Conservation (phyloP, 2,329 filamentous ascomycete species). For the Epichloe brachyelytri region DNA sequence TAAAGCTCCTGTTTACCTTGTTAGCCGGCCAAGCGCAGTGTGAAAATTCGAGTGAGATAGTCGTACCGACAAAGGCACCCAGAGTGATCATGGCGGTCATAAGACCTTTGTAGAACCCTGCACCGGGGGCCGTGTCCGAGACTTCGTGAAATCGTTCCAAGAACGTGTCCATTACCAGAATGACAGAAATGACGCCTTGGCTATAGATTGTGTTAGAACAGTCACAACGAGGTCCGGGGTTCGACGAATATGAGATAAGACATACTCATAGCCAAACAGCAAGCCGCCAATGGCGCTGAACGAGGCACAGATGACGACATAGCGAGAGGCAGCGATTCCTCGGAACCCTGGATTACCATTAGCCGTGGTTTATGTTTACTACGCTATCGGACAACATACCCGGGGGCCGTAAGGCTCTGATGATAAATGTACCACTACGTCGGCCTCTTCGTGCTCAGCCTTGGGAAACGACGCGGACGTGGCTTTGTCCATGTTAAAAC, state of each 20-base stretch:
- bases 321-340: slow-evolving; percentile 19
- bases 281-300: slow-evolving; percentile 25
- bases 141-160: slow-evolving; percentile 20
- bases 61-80: slow-evolving; percentile 28
- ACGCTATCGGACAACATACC: slow-evolving; percentile 5
- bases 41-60: background rate
- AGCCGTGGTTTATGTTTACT: background rate
- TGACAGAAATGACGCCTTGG: slow-evolving; percentile 28
- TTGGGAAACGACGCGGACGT: slow-evolving; percentile 6
- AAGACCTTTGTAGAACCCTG: slow-evolving; percentile 26
- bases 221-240: background rate
- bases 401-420: slow-evolving; percentile 14
- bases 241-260: background rate
- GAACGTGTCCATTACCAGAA: slow-evolving; percentile 24
- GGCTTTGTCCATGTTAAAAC: slow-evolving; percentile 4
- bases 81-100: slow-evolving; percentile 37
- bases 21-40: no score
- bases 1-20: slow-evolving; percentile 24
- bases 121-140: slow-evolving; percentile 21
- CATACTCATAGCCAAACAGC: slow-evolving; percentile 23
- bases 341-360: slow-evolving; percentile 13
- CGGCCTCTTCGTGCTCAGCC: slow-evolving; percentile 12
- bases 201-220: slow-evolving; percentile 1
- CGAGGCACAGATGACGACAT: slow-evolving; percentile 20
- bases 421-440: slow-evolving; percentile 7